Evolutionary conservation across 805 yeast genomes (phyloP), one percentile per base, ranked within the genome.

Genomic region (Suhomyces tanzawaensis): DNA sequence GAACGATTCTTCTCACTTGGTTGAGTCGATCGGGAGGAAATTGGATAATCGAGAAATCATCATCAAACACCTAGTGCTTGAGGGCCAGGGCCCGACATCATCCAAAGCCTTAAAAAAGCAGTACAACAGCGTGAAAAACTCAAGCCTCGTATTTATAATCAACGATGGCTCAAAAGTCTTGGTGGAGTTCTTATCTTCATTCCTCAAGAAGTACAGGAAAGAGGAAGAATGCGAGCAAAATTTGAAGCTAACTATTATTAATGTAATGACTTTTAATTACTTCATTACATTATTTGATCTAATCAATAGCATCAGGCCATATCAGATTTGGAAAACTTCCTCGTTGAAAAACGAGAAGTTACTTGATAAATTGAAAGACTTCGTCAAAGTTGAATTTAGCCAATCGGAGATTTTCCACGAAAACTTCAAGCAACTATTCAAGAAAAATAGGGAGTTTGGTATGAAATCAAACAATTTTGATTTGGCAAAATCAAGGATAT

Each of bases 271-370:
- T 4, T 60, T 58, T 25, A 67, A 69, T 46, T 69, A 66, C 46
- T 69, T 69, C 37, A 46, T 57, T 14, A 67, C 64, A 43, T 51
- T 69, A 24, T 58, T 66, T 41, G 71, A 66, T 7, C 50, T 69
- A 27, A 60, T 67, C 30, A 57, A 57, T 42, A 39, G 37, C 16
- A 40, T 57, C 13, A 53, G 51, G 22, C 74, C 74, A 0, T 55
- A 52, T 37, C 72, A 66, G 44, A 58, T 62, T 22, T 65, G 72
- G 66, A 69, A 67, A 39, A 51, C 70, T 3, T 46, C 68, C 3
- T 58, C 69, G 2, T 45, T 66, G 26, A 52, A 46, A 26, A 56
- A 54, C 25, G 47, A 41, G 3, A 55, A 50, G 17, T 43, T 66
- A 13, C 29, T 58, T 11, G 36, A 46, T 19, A 57, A 57, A 31